Base-by-base conservation (phyloP, 2,329 filamentous ascomycete species). In the Chrysosphaeria jannelii region DNA sequence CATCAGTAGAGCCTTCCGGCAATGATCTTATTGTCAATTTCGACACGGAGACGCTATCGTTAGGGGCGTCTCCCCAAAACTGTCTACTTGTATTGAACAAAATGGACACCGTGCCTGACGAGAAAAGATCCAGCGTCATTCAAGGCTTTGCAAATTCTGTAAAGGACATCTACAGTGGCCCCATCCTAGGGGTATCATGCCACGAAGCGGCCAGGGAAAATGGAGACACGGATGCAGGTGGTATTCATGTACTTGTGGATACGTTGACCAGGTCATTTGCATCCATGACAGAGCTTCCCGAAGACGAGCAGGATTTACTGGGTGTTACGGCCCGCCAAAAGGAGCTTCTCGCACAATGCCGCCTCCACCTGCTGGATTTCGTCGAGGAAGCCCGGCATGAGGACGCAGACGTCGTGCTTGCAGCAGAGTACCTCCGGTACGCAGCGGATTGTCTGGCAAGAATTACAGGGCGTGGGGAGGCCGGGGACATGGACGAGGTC, bases 401-500 rank as follows among this genome's bases (percentile, higher is more conserved):
- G 8, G 66, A 72, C 16, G 50, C 70, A 6, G 85, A 93, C 38
- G 67, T 90, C 22, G 81, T 91, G 5, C 55, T 89, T 13, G 79
- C 78, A 8, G 85, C 85, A 1, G 85, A 97, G 43, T 64, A 79
- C 38, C 51, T 97, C 26, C 66, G 85, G 20, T 63, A 61, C 32
- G 79, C 78, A 8, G 78, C 75, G 1, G 60, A 67, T 24, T 67
- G 63, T 30, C 51, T 91, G n/a, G 70, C 76, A 2, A 62, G 65
- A 27, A 89, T 93, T 35, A 93, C 78, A 1, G 85, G 85, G 1
- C 62, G 62, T 26, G 79, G 78, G 1, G 74, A 78, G 35, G 60
- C 58, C 19, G 74, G 78, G 3, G 81, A 93, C 42, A 76, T 93
- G 10, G 81, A 97, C 40, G 85, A 93, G 39, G 75, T 97, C 6